phyloP scores from a whole-genome alignment of 1,139 yeast species.

The Hanseniaspora sp. region DNA sequence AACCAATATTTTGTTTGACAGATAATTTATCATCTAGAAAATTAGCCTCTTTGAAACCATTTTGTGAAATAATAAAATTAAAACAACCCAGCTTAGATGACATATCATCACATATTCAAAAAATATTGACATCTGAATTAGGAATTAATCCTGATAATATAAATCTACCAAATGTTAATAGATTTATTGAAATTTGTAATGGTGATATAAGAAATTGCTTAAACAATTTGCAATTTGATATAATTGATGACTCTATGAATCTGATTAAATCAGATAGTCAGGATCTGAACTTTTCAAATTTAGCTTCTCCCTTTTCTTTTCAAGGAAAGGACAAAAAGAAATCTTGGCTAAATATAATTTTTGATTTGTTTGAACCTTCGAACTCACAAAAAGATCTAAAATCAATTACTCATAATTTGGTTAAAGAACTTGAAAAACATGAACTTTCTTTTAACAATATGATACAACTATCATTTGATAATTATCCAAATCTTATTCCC shows the following conservation, averaged over 20 bases:
- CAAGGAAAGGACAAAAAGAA: constrained; percentile 22
- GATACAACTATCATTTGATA: constrained; percentile 9
- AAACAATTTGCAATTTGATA: constrained; percentile 62
- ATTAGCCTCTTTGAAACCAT: constrained; percentile 60
- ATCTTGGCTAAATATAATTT: constrained; percentile 36
- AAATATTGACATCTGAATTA: constrained; percentile 26
- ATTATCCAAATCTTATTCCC: constrained; percentile 3
- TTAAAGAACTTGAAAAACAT: constrained; percentile 44
- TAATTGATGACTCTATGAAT: constrained; percentile 19
- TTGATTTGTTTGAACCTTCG: constrained; percentile 7
- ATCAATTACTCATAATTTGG: constrained; percentile 33
- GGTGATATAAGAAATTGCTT: constrained; percentile 82
- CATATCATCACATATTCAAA: constrained; percentile 38
- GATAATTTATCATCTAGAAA: constrained; percentile 70
- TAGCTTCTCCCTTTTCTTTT: constrained; percentile 8
- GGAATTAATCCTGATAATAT: constrained; percentile 38
- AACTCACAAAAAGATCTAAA: constrained; percentile 1
- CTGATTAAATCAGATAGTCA: constrained; percentile 17
- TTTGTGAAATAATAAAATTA: constrained; percentile 61
- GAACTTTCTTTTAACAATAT: constrained; percentile 27
- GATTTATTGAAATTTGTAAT: constrained; percentile 60
- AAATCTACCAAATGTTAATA: constrained; percentile 35
- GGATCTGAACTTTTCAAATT: constrained; percentile 15
- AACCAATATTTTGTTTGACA: constrained; percentile 90
- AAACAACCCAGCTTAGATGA: constrained; percentile 46